phyloP scores from a whole-genome alignment of 1,284 basidiomycete genomes.

The Ceratobasidium sp. region DNA sequence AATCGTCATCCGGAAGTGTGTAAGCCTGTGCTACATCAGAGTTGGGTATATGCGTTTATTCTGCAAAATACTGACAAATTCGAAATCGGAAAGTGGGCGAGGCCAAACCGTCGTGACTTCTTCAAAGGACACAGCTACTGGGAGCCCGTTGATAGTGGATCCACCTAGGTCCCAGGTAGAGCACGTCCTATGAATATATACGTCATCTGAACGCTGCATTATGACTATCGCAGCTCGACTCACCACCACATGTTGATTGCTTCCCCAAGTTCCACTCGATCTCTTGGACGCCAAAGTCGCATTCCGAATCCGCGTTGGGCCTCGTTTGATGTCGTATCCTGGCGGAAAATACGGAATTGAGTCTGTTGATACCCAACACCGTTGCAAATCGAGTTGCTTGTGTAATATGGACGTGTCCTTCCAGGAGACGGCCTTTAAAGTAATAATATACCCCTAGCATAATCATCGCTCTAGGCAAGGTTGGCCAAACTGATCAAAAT shows the following conservation, averaged over 20 bases:
- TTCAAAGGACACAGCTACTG: not conserved
- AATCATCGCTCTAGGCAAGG: slow-evolving; percentile 6
- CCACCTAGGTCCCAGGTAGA: not conserved
- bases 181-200: slow-evolving; percentile 2
- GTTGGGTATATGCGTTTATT: not conserved
- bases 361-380: not conserved
- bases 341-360: slow-evolving; percentile 19
- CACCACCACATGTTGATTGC: slow-evolving; percentile 33
- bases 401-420: slow-evolving; percentile 74
- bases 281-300: slow-evolving; percentile 4
- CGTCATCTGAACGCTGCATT: not conserved
- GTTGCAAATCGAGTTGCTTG: slow-evolving; percentile 49
- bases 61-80: not conserved
- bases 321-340: not conserved
- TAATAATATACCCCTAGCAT: slow-evolving; percentile 59
- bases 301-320: not conserved
- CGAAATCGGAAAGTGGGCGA: slow-evolving; percentile 10
- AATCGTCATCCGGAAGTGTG: slow-evolving; percentile 8
- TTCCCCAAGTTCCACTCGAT: slow-evolving; percentile 16
- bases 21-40: not conserved
- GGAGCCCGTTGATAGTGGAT: slow-evolving; percentile 19
- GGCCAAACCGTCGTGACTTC: slow-evolving; percentile 33
- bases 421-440: slow-evolving; percentile 70
- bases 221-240: not conserved
- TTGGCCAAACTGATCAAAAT: not conserved